Base-by-base conservation (phyloP, 1,139 yeast genomes). In the Meyerozyma carpophila region DNA sequence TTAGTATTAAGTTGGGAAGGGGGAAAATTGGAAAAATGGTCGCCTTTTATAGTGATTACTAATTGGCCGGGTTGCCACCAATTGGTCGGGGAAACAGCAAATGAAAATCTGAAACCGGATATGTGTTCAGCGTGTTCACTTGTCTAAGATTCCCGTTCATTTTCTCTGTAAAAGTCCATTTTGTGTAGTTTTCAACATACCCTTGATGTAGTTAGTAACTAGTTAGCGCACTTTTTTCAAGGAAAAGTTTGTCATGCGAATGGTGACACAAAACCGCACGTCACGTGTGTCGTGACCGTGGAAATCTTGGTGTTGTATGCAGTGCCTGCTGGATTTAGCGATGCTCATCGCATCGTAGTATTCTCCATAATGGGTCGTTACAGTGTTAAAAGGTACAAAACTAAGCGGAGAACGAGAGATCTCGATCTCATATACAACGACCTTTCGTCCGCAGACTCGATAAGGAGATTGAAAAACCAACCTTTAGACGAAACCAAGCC, bases 401-500 rank as follows among this genome's bases (percentile, higher is more conserved):
- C 91, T 6, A 85, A 85, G 64, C 81, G 94, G 74, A 80, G 89
- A 75, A 81, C 86, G 2, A 81, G 90, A 60, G 97, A 90, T 57
- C 70, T 88, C 51, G 98, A 93, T 61, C 80, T 84, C 57, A 84
- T 93, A 52, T 80, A 84, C 58, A 74, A 80, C 39, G 98, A 93
- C 58, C 65, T 93, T 48, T 70, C 84, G 7, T 67, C 81, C 13
- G 74, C 78, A 43, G 84, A 84, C 43, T 69, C 84, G 21, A 83
- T 89, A 44, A 62, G 73, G 42, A 69, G 73, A 42, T 71, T 91
- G 47, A 78, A 85, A 60, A 80, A 87, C 60, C 98, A 91, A 65
- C 86, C 89, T 10, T 65, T 87, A 45, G 97, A 93, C 63, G 98
- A 91, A 66, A 81, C 81, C 41, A 84, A 84, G 60, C 93, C 97